phyloP scores from a whole-genome alignment of 78 protist species.

The Dictyostelium brefeldianum region DNA sequence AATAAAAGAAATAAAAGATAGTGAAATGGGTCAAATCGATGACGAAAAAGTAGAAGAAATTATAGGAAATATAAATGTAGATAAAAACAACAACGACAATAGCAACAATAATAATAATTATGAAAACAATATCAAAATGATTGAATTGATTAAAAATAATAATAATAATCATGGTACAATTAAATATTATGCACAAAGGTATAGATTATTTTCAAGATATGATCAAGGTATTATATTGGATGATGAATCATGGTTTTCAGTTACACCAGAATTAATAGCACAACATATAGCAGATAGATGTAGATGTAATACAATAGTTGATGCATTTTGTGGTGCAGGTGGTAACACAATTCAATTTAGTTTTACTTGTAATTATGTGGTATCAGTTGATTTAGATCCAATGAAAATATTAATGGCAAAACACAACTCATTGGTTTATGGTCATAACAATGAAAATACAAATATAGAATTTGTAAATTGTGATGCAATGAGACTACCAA shows the following conservation, averaged over 20 bases:
- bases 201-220: slow-evolving; percentile 68
- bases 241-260: slow-evolving; percentile 83
- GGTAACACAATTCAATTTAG: slow-evolving; percentile 76
- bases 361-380: slow-evolving; percentile 32
- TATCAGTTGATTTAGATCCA: slow-evolving; percentile 43
- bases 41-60: background rate
- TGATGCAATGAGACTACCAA: slow-evolving; percentile 36
- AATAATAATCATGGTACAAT: background rate
- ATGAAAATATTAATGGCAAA: slow-evolving; percentile 45
- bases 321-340: slow-evolving; percentile 84
- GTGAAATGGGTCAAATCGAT: background rate
- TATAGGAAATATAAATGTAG: background rate
- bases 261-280: slow-evolving; percentile 82
- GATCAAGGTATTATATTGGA: slow-evolving; percentile 83
- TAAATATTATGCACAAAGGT: slow-evolving; percentile 68
- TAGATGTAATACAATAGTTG: slow-evolving; percentile 37
- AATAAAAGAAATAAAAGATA: background rate
- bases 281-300: slow-evolving; percentile 74
- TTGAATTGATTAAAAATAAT: background rate
- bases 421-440: slow-evolving; percentile 52
- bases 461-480: slow-evolving; percentile 47
- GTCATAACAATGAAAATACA: background rate
- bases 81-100: background rate
- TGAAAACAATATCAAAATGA: background rate
- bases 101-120: background rate